Percentiles rank a stretch among this genome's conserved stretches.
Conservation (phyloP, 2,329 filamentous ascomycete species). For the Fonsecaea nubica region DNA sequence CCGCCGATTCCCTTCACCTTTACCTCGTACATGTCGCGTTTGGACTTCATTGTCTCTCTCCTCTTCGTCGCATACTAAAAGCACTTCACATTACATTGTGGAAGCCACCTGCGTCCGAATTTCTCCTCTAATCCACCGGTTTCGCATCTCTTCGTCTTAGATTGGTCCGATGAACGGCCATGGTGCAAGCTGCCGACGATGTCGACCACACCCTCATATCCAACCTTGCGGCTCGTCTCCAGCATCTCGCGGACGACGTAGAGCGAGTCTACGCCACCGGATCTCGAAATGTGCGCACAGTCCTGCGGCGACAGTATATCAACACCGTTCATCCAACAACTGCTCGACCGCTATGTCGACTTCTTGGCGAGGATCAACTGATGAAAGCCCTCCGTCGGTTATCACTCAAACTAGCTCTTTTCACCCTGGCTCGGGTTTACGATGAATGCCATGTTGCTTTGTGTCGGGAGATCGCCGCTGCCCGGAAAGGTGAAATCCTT, state of each 20-base stretch:
- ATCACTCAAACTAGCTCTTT: conserved; percentile 22
- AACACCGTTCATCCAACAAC: conserved; percentile 21
- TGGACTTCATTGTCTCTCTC: conserved; percentile 7
- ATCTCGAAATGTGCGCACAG: conserved; percentile 32
- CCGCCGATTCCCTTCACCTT: conserved; percentile 12
- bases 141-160: neutral
- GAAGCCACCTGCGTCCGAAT: conserved; percentile 17
- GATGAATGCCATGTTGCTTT: conserved; percentile 35
- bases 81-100: conserved; percentile 7
- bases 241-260: conserved; percentile 18
- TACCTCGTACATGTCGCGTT: neutral
- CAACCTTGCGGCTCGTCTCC: conserved; percentile 24
- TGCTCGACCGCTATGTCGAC: conserved; percentile 30
- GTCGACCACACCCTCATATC: conserved; percentile 24
- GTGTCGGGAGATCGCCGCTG: conserved; percentile 24
- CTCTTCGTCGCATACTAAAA: conserved; percentile 12
- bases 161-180: conserved; percentile 22
- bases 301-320: conserved; percentile 29
- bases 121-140: conserved; percentile 13
- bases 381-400: conserved; percentile 24
- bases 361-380: conserved; percentile 26
- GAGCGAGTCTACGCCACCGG: conserved; percentile 28
- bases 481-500: conserved; percentile 20
- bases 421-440: conserved; percentile 36
- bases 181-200: conserved; percentile 23